These are phyloP conservation scores for Suhomyces kilbournensis DNA, from an alignment of 805 yeast genomes.

Conservation along the genomic window DNA sequence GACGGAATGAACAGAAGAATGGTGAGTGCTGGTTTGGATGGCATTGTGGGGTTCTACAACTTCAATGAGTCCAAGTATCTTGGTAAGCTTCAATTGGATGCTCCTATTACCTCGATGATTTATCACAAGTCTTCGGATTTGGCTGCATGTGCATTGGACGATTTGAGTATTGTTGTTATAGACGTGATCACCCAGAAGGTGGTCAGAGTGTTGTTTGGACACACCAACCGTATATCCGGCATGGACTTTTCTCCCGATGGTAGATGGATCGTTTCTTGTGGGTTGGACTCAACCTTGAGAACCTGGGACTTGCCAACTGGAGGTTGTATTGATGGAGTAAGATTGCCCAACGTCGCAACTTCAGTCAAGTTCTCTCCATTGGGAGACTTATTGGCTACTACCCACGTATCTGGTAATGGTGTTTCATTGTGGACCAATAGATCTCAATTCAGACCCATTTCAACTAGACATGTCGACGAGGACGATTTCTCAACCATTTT, in stretches of 20 bases:
- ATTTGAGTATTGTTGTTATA: slow-evolving; percentile 75
- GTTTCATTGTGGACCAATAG: slow-evolving; percentile 89
- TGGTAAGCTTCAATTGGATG: slow-evolving; percentile 63
- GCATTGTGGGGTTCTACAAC: slow-evolving; percentile 81
- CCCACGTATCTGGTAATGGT: slow-evolving; percentile 89
- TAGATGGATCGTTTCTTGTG: slow-evolving; percentile 84
- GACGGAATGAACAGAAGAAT: slow-evolving; percentile 89
- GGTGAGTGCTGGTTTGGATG: slow-evolving; percentile 88
- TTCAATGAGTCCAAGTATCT: slow-evolving; percentile 68
- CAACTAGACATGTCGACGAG: slow-evolving; percentile 73
- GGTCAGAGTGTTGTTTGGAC: slow-evolving; percentile 88
- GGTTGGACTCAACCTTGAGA: slow-evolving; percentile 82
- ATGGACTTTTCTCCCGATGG: slow-evolving; percentile 93
- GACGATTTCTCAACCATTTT: slow-evolving; percentile 62
- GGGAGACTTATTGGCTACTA: slow-evolving; percentile 88
- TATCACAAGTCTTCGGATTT: slow-evolving; percentile 83
- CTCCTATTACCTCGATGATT: slow-evolving; percentile 75
- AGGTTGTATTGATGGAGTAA: slow-evolving; percentile 90
- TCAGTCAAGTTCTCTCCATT: slow-evolving; percentile 75
- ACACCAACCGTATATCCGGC: slow-evolving; percentile 80
- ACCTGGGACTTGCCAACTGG: slow-evolving; percentile 99
- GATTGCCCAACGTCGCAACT: slow-evolving; percentile 76
- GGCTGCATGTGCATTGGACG: slow-evolving; percentile 82
- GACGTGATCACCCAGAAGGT: slow-evolving; percentile 79
- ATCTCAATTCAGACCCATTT: slow-evolving; percentile 75